A percentile compares a stretch with the other conserved stretches of the same genome.
phyloP scores from a whole-genome alignment of 140 eudicot genomes.

The Oenanthe javanica region DNA sequence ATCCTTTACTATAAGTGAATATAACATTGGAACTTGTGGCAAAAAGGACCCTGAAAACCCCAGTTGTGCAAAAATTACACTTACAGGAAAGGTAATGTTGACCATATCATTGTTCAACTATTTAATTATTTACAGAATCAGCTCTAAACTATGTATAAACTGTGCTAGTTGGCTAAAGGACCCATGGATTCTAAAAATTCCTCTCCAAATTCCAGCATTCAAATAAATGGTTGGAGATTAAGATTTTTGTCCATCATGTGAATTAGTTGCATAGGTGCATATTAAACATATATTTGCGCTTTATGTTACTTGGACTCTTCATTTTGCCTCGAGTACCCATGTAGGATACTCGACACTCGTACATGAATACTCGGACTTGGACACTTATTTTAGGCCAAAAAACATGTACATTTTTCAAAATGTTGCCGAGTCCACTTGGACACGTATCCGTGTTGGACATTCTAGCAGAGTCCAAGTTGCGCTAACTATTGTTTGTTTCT shows the following conservation, averaged over 20 bases:
- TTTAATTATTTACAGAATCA: not conserved
- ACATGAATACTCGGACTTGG: no score
- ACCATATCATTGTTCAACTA: not conserved
- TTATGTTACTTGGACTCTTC: no score
- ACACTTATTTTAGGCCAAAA: no score
- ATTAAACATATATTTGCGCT: not conserved
- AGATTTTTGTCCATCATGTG: not conserved
- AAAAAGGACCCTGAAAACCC: conserved; percentile 85
- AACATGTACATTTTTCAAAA: no score
- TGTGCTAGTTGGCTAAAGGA: not conserved
- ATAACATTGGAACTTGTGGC: conserved; percentile 78
- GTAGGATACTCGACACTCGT: no score
- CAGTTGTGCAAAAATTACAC: conserved; percentile 77
- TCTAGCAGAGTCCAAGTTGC: no score
- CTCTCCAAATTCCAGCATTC: not conserved
- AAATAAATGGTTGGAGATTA: not conserved
- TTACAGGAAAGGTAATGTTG: conserved; percentile 73
- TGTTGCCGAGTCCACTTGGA: no score
- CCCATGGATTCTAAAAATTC: not conserved
- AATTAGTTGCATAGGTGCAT: not conserved
- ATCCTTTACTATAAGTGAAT: conserved; percentile 76
- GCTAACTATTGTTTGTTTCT: not conserved
- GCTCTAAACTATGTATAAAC: not conserved
- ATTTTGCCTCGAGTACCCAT: no score
- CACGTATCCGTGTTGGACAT: no score